Evolutionary conservation across 176 grass and related monocot species (phyloP), one percentile per base, ranked within the genome.

Genomic region (Rhynchospora breviuscula): DNA sequence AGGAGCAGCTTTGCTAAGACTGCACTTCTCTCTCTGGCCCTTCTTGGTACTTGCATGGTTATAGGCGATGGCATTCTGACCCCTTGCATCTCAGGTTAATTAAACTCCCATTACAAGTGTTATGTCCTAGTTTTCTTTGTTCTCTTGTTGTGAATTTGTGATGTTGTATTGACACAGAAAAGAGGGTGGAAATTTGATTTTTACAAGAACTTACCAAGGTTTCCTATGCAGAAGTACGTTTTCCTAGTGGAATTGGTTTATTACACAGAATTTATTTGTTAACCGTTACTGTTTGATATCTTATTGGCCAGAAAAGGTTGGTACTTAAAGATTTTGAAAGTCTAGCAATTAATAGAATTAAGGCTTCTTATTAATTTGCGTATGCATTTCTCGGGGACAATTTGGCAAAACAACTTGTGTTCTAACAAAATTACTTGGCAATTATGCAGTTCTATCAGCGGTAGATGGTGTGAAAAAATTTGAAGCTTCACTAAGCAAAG

Each of bases 391-490:
- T 59, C 17, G n/a, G 57, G 3, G 19, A 21, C 17, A 73, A 17
- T 65, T 65, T 29, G 45, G 1, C 61, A 25, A 72, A 46, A 72
- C 12, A 23, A 51, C 19, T 74, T 74, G 65, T 49, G 23, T 22
- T 74, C 25, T 49, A 74, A 52, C 46, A 74, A 51, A 51, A 25
- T 73, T 74, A 49, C 45, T 19, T 52, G 44, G 70, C 22, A 63
- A 81, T 63, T 60, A 48, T 81, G 59, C 79, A 81, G 79, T 81
- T 81, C 45, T 81, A 46, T 81, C 79, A 19, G 79, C 91, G 53
- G 91, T 93, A 70, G 90, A 86, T 59, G 93, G 93, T 62, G 90
- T 97, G 63, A 91, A 63, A 68, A 90, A 97, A 65, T 88, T 93
- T 73, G 93, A 87, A 21, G 83, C 90, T 82, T 87, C 87, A 59